phyloP scores from a whole-genome alignment of 345 rosid species.

The Syzygium jambos region DNA sequence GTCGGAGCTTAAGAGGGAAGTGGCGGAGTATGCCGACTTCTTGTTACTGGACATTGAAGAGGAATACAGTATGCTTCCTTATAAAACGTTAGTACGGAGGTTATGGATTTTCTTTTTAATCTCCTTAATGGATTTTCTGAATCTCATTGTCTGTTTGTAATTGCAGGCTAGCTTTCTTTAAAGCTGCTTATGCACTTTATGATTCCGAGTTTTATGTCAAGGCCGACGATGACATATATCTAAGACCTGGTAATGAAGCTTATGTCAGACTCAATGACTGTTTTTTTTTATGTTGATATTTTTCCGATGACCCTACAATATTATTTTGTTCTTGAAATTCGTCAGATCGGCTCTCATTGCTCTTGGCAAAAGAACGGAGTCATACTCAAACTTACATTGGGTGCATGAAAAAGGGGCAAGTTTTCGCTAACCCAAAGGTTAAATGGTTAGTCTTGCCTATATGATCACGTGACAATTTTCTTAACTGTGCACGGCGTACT shows the following conservation, averaged over 20 bases:
- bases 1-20: conserved; percentile 64
- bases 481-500: neutral
- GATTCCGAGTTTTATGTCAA: conserved; percentile 90
- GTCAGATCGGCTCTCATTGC: conserved; percentile 67
- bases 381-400: conserved; percentile 90
- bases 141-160: neutral
- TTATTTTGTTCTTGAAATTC: neutral
- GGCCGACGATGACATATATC: conserved; percentile 92
- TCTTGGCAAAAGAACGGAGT: conserved; percentile 75
- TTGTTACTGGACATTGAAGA: conserved; percentile 80
- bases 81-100: conserved; percentile 68
- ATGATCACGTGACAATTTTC: neutral
- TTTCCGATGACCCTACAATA: neutral
- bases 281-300: neutral
- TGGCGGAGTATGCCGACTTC: conserved; percentile 80
- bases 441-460: conserved; percentile 54
- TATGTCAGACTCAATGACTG: neutral
- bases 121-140: neutral
- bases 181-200: conserved; percentile 80
- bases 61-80: conserved; percentile 96
- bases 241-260: conserved; percentile 70
- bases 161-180: conserved; percentile 83
- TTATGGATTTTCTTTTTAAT: neutral
- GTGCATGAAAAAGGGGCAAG: conserved; percentile 89
- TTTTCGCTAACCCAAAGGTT: conserved; percentile 78